Evolutionary conservation across 192 early-diverging fungal species (phyloP).

Genomic region (Linnemannia schmuckeri): DNA sequence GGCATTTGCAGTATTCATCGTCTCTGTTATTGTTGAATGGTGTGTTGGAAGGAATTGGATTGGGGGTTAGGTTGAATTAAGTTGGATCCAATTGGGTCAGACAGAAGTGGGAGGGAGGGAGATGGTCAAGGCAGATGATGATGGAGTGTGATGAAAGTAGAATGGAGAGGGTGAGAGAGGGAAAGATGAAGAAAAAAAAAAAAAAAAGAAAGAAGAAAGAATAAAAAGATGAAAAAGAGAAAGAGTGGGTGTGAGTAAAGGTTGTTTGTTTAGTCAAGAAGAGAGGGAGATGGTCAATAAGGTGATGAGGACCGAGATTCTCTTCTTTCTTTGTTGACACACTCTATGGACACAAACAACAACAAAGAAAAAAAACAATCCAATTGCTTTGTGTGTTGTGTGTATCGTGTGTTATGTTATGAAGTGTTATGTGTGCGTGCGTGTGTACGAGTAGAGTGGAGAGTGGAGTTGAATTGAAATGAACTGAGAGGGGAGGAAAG

Average conservation of each 20-base stretch:
- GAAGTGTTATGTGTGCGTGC: neutral
- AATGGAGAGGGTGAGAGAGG: neutral
- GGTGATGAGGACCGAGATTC: conserved; percentile 13
- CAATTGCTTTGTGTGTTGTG: neutral
- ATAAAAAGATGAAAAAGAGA: neutral
- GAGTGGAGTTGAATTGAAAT: neutral
- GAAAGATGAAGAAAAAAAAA: neutral
- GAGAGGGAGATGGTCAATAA: neutral
- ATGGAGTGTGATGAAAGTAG: neutral
- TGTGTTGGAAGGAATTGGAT: too few species aligned
- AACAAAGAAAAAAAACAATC: too few species aligned
- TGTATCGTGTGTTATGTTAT: neutral
- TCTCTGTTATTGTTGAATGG: conserved; percentile 9
- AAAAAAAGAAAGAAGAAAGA: neutral
- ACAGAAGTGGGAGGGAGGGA: neutral
- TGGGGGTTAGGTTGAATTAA: neutral
- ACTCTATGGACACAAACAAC: neutral
- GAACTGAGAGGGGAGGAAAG: neutral
- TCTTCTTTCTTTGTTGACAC: conserved; percentile 3
- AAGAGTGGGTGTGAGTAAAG: neutral
- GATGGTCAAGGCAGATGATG: conserved; percentile 1
- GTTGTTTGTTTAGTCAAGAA: neutral
- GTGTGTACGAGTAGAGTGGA: neutral
- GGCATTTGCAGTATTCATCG: conserved; percentile 10
- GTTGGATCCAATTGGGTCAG: conserved; percentile 5